A percentile compares a stretch with the other conserved stretches of the same genome.
Conservation (phyloP, 768 basidiomycete genomes). For the Agrocybe praecox region DNA sequence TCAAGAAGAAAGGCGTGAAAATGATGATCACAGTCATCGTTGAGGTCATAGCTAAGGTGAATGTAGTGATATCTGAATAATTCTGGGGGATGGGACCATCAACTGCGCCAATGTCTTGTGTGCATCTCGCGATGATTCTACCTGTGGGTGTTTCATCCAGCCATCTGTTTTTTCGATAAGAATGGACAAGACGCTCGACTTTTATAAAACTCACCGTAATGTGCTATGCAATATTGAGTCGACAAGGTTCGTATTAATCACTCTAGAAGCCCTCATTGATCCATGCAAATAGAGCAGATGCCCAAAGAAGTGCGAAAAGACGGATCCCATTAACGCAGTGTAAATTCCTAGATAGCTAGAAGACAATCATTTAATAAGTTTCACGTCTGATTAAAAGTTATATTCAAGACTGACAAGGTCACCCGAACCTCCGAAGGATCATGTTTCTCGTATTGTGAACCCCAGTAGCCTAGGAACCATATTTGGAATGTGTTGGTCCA, state of each 20-base stretch:
- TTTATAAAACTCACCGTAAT: constrained; percentile 45
- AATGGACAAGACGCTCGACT: background rate
- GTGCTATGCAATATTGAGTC: constrained; percentile 60
- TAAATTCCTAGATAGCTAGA: constrained; percentile 47
- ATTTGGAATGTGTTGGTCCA: constrained; percentile 31
- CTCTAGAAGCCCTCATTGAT: constrained; percentile 51
- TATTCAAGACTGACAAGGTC: constrained; percentile 29
- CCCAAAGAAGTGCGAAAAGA: constrained; percentile 32
- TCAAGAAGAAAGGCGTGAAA: constrained; percentile 43
- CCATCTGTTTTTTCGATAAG: constrained; percentile 37
- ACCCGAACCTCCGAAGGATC: constrained; percentile 34
- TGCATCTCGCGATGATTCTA: constrained; percentile 18
- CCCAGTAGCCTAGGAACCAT: constrained; percentile 51
- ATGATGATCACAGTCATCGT: constrained; percentile 42
- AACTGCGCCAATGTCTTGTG: constrained; percentile 36
- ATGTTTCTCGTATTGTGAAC: constrained; percentile 41
- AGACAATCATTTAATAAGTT: too few species aligned
- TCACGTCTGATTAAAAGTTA: background rate
- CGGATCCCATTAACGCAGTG: constrained; percentile 9
- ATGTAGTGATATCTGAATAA: constrained; percentile 27
- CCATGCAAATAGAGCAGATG: constrained; percentile 49
- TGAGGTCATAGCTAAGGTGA: constrained; percentile 34
- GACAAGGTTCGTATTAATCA: constrained; percentile 53
- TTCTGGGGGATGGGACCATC: constrained; percentile 41
- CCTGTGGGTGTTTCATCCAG: constrained; percentile 30